These are phyloP conservation scores for Chrysochromulina parva DNA, from an alignment of 78 protist species.

Conservation along the genomic window DNA sequence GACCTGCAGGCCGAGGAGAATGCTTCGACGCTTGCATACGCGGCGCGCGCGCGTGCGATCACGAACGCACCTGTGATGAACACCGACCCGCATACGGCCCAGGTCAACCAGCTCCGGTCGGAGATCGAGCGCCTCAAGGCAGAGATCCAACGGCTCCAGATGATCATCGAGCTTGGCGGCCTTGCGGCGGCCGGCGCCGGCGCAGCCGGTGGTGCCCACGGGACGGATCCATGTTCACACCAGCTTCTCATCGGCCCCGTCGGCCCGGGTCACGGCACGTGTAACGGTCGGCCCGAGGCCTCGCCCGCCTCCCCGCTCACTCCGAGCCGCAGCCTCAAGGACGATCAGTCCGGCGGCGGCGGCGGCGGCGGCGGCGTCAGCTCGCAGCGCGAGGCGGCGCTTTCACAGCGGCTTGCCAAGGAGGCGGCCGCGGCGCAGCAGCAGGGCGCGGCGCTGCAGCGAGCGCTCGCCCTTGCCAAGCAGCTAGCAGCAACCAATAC, in stretches of 20 bases:
- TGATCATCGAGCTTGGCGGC: neutral
- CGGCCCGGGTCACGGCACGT: no score
- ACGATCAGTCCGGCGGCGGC: neutral
- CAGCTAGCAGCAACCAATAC: neutral
- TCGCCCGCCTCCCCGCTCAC: no score
- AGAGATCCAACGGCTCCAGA: neutral
- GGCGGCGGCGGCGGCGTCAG: neutral
- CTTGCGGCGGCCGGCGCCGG: neutral
- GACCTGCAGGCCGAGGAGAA: neutral
- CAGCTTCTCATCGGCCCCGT: no score
- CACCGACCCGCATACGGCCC: neutral
- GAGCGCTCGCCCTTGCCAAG: neutral
- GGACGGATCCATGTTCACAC: no score
- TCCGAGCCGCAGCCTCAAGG: no score
- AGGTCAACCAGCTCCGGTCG: neutral
- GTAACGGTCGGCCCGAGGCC: no score
- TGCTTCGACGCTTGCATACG: slow-evolving; percentile 2
- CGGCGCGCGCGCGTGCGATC: slow-evolving; percentile 29
- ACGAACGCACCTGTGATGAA: neutral
- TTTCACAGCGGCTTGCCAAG: no score
- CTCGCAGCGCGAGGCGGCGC: neutral
- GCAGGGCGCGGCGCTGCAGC: neutral
- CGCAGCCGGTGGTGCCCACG: neutral
- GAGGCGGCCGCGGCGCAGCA: no score
- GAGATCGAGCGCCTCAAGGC: neutral